Conservation (phyloP, 225 moss, liverwort and hornwort species). For the Marchantia paleacea region DNA sequence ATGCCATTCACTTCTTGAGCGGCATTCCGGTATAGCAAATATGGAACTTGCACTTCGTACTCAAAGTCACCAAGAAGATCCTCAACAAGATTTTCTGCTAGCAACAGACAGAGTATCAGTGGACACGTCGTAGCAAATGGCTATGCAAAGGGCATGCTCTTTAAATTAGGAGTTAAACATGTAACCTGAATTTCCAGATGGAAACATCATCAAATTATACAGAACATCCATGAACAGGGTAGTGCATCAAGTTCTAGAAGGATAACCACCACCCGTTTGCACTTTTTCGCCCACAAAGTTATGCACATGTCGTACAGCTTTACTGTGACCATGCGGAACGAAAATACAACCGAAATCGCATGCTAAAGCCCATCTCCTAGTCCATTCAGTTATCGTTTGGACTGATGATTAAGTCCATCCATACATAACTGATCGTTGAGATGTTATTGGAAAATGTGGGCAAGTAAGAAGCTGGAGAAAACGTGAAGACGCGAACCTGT, state of each 20-base stretch:
- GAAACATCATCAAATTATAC: background rate
- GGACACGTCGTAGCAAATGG: background rate
- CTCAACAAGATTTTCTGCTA: conserved; percentile 90
- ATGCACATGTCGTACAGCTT: too few relatives aligned
- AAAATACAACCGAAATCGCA: too few relatives aligned
- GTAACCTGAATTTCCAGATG: background rate
- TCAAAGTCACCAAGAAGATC: conserved; percentile 93
- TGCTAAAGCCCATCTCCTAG: too few relatives aligned
- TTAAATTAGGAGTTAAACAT: background rate
- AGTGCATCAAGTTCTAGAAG: background rate
- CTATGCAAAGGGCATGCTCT: background rate
- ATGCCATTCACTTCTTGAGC: conserved; percentile 95
- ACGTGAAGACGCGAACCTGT: conserved; percentile 61
- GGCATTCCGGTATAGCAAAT: conserved; percentile 90
- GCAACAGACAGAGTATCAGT: background rate
- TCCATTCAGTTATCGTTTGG: too few relatives aligned
- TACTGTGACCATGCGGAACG: too few relatives aligned
- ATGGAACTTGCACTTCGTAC: conserved; percentile 96
- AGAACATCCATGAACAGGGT: background rate
- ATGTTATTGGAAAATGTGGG: too few relatives aligned
- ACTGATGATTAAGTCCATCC: too few relatives aligned
- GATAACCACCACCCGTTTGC: too few relatives aligned
- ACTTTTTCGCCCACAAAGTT: background rate
- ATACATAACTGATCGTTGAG: too few relatives aligned
- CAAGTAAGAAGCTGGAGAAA: background rate